These are phyloP conservation scores for Mycosarcoma mackinlayi DNA, from an alignment of 1,284 basidiomycete species.

Conservation along the genomic window DNA sequence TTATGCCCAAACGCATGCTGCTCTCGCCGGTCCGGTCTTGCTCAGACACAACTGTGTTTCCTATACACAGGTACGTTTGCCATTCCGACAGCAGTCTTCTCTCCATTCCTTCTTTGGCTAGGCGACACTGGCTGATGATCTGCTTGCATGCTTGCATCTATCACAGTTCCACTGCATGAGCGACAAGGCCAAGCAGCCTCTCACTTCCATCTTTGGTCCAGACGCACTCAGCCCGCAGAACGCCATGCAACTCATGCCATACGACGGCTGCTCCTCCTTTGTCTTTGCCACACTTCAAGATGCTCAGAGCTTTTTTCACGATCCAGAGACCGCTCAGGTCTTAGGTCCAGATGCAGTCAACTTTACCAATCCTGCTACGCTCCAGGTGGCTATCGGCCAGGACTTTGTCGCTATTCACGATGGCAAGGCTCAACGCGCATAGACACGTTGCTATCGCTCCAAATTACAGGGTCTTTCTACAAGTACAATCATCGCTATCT, in stretches of 20 bases:
- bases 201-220: slow-evolving; percentile 23
- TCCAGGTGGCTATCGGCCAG: slow-evolving; percentile 24
- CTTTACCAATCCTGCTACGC: slow-evolving; percentile 17
- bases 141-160: background rate
- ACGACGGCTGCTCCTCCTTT: slow-evolving; percentile 28
- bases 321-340: slow-evolving; percentile 12
- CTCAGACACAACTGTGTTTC: slow-evolving; percentile 22
- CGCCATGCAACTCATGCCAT: slow-evolving; percentile 21
- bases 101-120: background rate
- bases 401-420: slow-evolving; percentile 14
- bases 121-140: background rate
- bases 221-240: slow-evolving; percentile 11
- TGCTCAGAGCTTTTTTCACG: slow-evolving; percentile 22
- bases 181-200: slow-evolving; percentile 7
- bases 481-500: background rate
- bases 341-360: slow-evolving; percentile 18
- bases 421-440: background rate
- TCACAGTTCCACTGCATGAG: slow-evolving; percentile 18
- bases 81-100: no score
- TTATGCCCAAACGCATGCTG: slow-evolving; percentile 18
- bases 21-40: slow-evolving; percentile 13
- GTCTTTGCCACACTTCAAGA: slow-evolving; percentile 20
- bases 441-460: background rate
- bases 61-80: slow-evolving; percentile 19
- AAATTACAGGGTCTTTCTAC: background rate